Evolutionary conservation across 176 grass and related monocot species (phyloP), one percentile per base, ranked within the genome.

Genomic region (Oryza officinalis): DNA sequence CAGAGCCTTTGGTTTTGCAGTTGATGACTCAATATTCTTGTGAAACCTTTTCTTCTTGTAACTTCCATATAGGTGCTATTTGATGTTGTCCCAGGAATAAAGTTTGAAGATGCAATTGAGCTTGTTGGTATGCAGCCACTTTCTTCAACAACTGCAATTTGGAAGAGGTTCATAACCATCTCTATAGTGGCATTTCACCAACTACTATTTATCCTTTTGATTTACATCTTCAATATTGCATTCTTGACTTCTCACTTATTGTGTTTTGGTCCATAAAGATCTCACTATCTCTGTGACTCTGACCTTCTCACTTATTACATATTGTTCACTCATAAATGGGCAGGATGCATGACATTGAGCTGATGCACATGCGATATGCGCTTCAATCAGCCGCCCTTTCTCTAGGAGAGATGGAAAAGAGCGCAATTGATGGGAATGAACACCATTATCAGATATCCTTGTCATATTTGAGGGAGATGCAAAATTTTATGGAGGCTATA

Each of bases 331-430:
- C 47, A 65, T 85, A 49, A 33, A 47, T 45, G 38, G 71, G 71
- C 87, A 97, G 95, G 91, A 86, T 90, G 87, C 90, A 86, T 88
- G 95, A 98, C 74, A 88, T 98, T 31, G 95, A 95, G 86, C 91
- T 98, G 63, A 77, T 98, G 89, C 92, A 93, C 81, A 98, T 98
- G 95, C 63, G 86, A 45, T 98, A 93, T 93, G 89, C 85, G 84
- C 90, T 98, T 80, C 92, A 98, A 70, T 98, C 91, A 65, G 84
- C 85, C 80, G 85, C 72, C 3, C 92, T 98, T 87, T 86, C 95
- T 91, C 68, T 98, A 68, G 91, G 90, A 82, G 87, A 84, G 78
- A 95, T 98, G 87, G 95, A 91, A 76, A 90, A 78, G 78, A 81
- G 82, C 77, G 27, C 76, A 77, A 63, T 41, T 75, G 81, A 81